These are phyloP conservation scores for Phanerodontia chrysosporium DNA, from an alignment of 768 basidiomycete genomes.

Conservation along the genomic window DNA sequence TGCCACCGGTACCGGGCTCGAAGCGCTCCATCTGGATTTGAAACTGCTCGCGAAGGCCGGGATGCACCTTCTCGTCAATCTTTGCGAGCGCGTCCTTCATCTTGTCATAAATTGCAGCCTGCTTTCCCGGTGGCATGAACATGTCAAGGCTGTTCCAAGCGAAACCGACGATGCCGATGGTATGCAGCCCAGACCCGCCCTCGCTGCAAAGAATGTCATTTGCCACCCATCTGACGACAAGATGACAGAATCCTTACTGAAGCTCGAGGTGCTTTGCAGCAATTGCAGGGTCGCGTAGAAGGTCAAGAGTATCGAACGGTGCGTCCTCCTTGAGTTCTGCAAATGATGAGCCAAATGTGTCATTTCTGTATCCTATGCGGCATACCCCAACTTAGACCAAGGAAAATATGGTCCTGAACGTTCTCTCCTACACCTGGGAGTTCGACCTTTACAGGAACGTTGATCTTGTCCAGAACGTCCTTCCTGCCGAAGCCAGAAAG, in stretches of 20 bases:
- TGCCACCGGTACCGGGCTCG: slow-evolving; percentile 14
- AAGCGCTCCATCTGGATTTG: slow-evolving; percentile 34
- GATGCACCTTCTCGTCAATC: slow-evolving; percentile 17
- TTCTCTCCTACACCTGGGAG: slow-evolving; percentile 47
- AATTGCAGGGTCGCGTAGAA: slow-evolving; percentile 11
- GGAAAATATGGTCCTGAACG: slow-evolving; percentile 38
- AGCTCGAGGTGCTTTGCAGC: slow-evolving; percentile 11
- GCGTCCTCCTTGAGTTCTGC: slow-evolving; percentile 15
- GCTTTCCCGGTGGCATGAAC: slow-evolving; percentile 19
- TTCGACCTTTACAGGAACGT: slow-evolving; percentile 33
- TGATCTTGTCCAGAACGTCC: slow-evolving; percentile 27
- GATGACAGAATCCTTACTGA: slow-evolving; percentile 24
- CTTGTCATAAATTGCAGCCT: background rate
- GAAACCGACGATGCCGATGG: slow-evolving; percentile 24
- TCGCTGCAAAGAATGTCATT: slow-evolving; percentile 16
- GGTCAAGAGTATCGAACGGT: slow-evolving; percentile 13
- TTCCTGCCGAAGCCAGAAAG: slow-evolving; percentile 46
- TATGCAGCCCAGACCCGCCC: slow-evolving; percentile 23
- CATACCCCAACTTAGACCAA: slow-evolving; percentile 21
- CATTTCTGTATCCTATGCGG: background rate
- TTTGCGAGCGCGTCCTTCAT: slow-evolving; percentile 7
- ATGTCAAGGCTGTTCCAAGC: slow-evolving; percentile 18
- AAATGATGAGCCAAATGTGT: background rate
- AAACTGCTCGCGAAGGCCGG: slow-evolving; percentile 37
- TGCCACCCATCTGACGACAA: too few species aligned